Percentiles rank a stretch among this genome's conserved stretches.
Conservation (phyloP, 495 filamentous ascomycete genomes). For the Aspergillus cavernicola region DNA sequence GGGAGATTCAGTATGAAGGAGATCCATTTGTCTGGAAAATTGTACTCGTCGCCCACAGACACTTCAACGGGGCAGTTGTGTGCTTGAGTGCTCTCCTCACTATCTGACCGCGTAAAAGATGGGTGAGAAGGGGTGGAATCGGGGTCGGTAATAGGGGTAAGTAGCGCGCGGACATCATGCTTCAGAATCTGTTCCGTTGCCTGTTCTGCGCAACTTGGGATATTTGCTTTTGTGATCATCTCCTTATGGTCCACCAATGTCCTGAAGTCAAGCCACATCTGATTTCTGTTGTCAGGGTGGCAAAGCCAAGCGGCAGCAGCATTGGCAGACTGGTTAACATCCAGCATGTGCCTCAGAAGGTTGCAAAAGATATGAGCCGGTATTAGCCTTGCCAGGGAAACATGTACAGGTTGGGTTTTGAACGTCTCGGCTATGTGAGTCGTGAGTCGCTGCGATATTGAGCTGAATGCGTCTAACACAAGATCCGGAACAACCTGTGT, state of each 20-base stretch:
- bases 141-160: slow-evolving; percentile 46
- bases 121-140: slow-evolving; percentile 29
- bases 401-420: slow-evolving; percentile 73
- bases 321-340: slow-evolving; percentile 83
- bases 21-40: slow-evolving; percentile 82
- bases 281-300: slow-evolving; percentile 47
- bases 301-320: slow-evolving; percentile 48
- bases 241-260: slow-evolving; percentile 66
- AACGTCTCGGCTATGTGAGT: slow-evolving; percentile 75
- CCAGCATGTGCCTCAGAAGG: slow-evolving; percentile 75
- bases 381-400: slow-evolving; percentile 77
- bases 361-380: slow-evolving; percentile 87
- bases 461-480: slow-evolving; percentile 78
- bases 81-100: slow-evolving; percentile 31
- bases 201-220: slow-evolving; percentile 37
- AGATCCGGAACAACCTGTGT: slow-evolving; percentile 83
- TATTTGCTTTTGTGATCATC: slow-evolving; percentile 42
- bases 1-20: slow-evolving; percentile 75
- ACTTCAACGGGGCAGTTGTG: slow-evolving; percentile 36
- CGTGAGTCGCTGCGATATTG: slow-evolving; percentile 75
- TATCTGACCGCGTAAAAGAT: slow-evolving; percentile 43
- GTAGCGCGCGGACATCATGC: slow-evolving; percentile 66
- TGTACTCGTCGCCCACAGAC: slow-evolving; percentile 45
- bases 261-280: slow-evolving; percentile 94
- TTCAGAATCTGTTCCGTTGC: slow-evolving; percentile 65